Evolutionary conservation across 495 filamentous ascomycete genomes (phyloP).

Genomic region (Lophiotrema nucula): DNA sequence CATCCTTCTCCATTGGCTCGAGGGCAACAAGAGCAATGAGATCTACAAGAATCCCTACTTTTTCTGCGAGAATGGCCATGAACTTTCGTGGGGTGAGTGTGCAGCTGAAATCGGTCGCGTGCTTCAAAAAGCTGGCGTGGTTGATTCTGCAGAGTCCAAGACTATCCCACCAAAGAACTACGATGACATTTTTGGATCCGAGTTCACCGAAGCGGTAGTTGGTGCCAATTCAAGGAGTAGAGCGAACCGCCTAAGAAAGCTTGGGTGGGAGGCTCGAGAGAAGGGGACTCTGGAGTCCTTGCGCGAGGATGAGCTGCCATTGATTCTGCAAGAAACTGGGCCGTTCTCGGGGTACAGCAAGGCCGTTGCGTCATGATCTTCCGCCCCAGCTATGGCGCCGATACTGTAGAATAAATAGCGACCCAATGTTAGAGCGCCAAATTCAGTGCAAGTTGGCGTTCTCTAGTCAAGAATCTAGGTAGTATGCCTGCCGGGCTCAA

Average conservation of each 20-base stretch:
- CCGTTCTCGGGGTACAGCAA: too few species aligned
- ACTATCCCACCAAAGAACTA: slow-evolving; percentile 35
- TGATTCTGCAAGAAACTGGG: slow-evolving; percentile 35
- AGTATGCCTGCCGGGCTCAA: too few species aligned
- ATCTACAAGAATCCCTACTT: slow-evolving; percentile 40
- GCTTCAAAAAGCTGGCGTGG: slow-evolving; percentile 30
- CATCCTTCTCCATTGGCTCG: slow-evolving; percentile 40
- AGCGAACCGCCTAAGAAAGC: slow-evolving; percentile 35
- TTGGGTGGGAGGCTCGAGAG: slow-evolving; percentile 43
- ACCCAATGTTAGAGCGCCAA: too few species aligned
- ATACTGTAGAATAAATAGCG: too few species aligned
- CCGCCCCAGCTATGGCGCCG: too few species aligned
- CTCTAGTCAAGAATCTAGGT: too few species aligned
- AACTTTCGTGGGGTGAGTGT: slow-evolving; percentile 36
- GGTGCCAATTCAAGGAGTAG: slow-evolving; percentile 40
- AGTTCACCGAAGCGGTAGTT: slow-evolving; percentile 26
- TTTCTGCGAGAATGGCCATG: slow-evolving; percentile 44
- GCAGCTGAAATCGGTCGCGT: slow-evolving; percentile 35
- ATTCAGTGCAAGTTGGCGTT: too few species aligned
- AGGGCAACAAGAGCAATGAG: slow-evolving; percentile 18
- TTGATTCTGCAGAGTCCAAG: slow-evolving; percentile 32
- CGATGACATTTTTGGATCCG: slow-evolving; percentile 38
- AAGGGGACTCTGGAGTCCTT: slow-evolving; percentile 41
- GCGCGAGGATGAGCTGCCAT: slow-evolving; percentile 43
- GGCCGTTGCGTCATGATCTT: too few species aligned